These are phyloP conservation scores for Echium plantagineum DNA, from an alignment of 257 asterid species.

Conservation along the genomic window DNA sequence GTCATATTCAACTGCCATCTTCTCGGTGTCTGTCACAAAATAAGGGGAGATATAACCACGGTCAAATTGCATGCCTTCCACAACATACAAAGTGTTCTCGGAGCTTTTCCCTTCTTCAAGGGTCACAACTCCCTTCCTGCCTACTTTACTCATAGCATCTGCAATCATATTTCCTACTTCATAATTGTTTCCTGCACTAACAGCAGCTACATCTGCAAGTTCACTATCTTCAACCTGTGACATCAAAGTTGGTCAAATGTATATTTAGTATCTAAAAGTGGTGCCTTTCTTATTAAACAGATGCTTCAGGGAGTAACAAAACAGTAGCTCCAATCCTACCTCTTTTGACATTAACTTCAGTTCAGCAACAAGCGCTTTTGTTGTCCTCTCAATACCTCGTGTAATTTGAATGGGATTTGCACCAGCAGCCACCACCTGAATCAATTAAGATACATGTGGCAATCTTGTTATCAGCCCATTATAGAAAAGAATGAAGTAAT, in stretches of 20 bases:
- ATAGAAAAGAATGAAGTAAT: background rate
- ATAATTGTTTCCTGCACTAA: constrained; percentile 92
- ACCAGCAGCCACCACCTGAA: constrained; percentile 96
- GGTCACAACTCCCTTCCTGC: constrained; percentile 92
- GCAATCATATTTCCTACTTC: constrained; percentile 95
- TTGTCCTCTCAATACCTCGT: constrained; percentile 87
- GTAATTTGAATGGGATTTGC: constrained; percentile 91
- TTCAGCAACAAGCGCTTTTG: constrained; percentile 91
- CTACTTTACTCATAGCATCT: constrained; percentile 94
- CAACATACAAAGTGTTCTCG: constrained; percentile 75
- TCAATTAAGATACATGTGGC: background rate
- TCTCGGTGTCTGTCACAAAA: constrained; percentile 87
- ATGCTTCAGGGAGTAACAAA: background rate
- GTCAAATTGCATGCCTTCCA: constrained; percentile 97
- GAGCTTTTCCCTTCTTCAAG: constrained; percentile 98
- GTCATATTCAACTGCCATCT: constrained; percentile 84
- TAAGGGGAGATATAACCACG: constrained; percentile 93
- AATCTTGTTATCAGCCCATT: background rate
- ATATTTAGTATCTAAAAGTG: background rate
- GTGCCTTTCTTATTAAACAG: background rate
- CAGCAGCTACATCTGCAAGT: constrained; percentile 96
- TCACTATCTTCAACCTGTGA: constrained; percentile 89
- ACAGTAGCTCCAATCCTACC: constrained; percentile 25
- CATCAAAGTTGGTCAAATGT: background rate
- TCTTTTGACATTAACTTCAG: constrained; percentile 76